phyloP scores from a whole-genome alignment of 495 filamentous ascomycete species.

The Daldinia vernicosa region DNA sequence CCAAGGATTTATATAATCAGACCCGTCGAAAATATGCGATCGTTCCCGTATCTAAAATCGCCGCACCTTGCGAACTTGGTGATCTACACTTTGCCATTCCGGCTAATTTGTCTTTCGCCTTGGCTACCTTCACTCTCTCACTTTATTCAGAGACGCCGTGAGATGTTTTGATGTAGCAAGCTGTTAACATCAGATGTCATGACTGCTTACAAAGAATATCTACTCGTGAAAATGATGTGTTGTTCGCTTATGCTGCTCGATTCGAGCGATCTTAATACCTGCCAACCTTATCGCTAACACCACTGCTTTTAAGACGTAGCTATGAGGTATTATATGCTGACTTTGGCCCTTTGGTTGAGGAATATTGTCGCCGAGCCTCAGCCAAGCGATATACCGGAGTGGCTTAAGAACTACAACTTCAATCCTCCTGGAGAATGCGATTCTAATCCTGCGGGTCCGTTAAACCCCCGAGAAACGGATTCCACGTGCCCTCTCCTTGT shows the following conservation, averaged over 20 bases:
- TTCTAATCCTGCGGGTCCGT: constrained; percentile 38
- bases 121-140: constrained; percentile 21
- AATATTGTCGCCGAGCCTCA: neutral
- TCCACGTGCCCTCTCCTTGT: constrained; percentile 33
- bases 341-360: constrained; percentile 16
- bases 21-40: constrained; percentile 3
- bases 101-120: constrained; percentile 36
- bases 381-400: constrained; percentile 18
- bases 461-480: constrained; percentile 14
- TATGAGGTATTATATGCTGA: constrained; percentile 18
- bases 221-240: constrained; percentile 1
- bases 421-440: constrained; percentile 28
- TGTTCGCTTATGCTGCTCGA: constrained; percentile 6
- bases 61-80: neutral
- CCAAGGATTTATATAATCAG: neutral
- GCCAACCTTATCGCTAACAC: neutral
- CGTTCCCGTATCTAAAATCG: constrained; percentile 8
- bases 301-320: neutral
- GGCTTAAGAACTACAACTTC: constrained; percentile 35
- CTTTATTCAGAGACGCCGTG: constrained; percentile 1
- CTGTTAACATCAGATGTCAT: constrained; percentile 23
- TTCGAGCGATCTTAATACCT: neutral
- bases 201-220: constrained; percentile 9
- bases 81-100: constrained; percentile 42
- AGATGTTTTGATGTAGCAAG: constrained; percentile 23